Evolutionary conservation across 495 filamentous ascomycete genomes (phyloP).

Genomic region (Lineolata rhizophorae): DNA sequence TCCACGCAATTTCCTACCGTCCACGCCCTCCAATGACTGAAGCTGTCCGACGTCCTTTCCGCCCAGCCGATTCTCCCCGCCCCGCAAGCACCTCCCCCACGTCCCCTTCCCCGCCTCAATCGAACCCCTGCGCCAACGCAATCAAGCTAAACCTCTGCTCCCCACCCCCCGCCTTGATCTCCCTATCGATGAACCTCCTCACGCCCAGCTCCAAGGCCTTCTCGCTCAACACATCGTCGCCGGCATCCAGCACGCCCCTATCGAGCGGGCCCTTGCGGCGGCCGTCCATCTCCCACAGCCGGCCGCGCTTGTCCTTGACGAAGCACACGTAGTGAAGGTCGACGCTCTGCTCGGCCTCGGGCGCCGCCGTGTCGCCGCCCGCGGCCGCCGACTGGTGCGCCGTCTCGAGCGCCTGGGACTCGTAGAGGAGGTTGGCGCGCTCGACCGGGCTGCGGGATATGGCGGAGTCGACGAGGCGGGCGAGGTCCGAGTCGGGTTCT

Average conservation of each 20-base stretch:
- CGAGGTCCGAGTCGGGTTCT: slow-evolving; percentile 13
- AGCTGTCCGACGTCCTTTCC: no score
- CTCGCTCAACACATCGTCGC: slow-evolving; percentile 49
- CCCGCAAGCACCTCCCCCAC: no score
- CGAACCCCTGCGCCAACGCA: slow-evolving; percentile 21
- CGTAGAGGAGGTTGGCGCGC: slow-evolving; percentile 19
- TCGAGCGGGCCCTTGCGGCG: slow-evolving; percentile 47
- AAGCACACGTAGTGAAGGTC: slow-evolving; percentile 24
- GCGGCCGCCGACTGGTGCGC: slow-evolving; percentile 18
- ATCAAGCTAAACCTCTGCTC: slow-evolving; percentile 35
- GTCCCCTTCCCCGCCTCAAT: slow-evolving; percentile 15
- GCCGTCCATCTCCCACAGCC: slow-evolving; percentile 22
- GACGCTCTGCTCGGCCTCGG: slow-evolving; percentile 15
- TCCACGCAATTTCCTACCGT: no score
- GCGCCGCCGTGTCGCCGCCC: slow-evolving; percentile 18
- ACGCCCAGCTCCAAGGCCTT: slow-evolving; percentile 40
- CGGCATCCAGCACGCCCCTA: slow-evolving; percentile 35
- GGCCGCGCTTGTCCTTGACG: slow-evolving; percentile 19
- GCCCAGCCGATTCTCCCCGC: no score
- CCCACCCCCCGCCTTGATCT: slow-evolving; percentile 21
- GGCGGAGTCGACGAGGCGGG: slow-evolving; percentile 15
- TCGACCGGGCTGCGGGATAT: slow-evolving; percentile 20
- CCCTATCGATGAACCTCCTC: slow-evolving; percentile 29
- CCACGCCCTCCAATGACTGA: no score
- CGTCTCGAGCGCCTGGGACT: slow-evolving; percentile 17